Evolutionary conservation across 1,284 basidiomycete genomes (phyloP), one percentile per base, ranked within the genome.

Genomic region (Melampsora abietis-canadensis): DNA sequence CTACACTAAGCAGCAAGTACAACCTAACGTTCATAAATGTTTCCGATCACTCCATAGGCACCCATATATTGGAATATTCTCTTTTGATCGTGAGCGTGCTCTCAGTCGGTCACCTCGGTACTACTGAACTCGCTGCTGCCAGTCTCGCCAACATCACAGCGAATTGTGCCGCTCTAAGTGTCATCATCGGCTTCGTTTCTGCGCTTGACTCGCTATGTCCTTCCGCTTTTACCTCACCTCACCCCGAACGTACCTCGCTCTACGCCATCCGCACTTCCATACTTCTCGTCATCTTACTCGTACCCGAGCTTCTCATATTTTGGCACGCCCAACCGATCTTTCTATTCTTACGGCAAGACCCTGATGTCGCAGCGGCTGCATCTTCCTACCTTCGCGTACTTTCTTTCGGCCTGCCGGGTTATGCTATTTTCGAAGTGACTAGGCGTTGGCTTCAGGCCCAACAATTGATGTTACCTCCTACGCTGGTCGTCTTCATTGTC

Each of bases 391-490:
- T 96, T 57, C 86, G 86, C 68, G 92, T 88, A 84, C 85, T 92
- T 6, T 87, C 88, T 0, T 82, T 94, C 15, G 92, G 92, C 68
- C 85, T 98, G 31, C 95, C 95, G 12, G 94, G 91, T 0, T 97
- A 95, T 81, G 86, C 88, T 0, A 83, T 81, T 12, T 81, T 78
- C 61, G 80, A 78, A 76, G 77, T 78, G 59, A 78, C 68, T 67
- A 90, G 89, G 34, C 89, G 91, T 31, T 95, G 93, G 82, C 91
- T 94, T 79, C 92, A 94, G 82, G 90, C 90, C 51, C 77, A 80
- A 88, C 90, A 90, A 62, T 84, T 94, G 12, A 94, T 97, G 84
- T 84, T 87, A 51, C 88, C 93, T 1, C 94, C 95, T 0, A 95
- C 94, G 0, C 87, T 90, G 76, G 90, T 94, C 76, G 89, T 94